phyloP scores from a whole-genome alignment of 371 early-diverging fungal species.

The Sporodiniella umbellata region DNA sequence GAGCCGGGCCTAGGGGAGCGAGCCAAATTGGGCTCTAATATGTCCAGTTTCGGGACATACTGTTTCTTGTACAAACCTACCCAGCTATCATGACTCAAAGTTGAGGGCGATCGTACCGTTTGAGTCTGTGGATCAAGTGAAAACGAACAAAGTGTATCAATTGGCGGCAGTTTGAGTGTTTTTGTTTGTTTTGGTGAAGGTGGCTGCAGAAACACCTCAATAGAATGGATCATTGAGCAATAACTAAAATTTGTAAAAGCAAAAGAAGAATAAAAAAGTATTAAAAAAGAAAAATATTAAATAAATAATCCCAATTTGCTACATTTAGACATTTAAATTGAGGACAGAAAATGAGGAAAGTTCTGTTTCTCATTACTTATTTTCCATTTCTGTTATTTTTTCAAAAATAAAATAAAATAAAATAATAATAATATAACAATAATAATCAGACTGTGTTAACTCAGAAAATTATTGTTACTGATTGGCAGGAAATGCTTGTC shows the following conservation, averaged over 20 bases:
- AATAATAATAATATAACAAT: too few relatives aligned
- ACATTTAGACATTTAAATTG: constrained; percentile 10
- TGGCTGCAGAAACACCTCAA: constrained; percentile 16
- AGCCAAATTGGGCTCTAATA: not conserved
- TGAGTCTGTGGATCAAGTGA: too few relatives aligned
- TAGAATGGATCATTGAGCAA: constrained; percentile 8
- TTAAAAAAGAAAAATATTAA: constrained; percentile 1
- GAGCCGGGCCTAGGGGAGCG: not conserved
- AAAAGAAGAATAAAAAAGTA: too few relatives aligned
- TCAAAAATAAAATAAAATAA: too few relatives aligned
- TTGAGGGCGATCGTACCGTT: too few relatives aligned
- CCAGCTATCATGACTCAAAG: too few relatives aligned
- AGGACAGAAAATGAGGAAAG: not conserved
- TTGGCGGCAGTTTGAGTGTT: constrained; percentile 9
- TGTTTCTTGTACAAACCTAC: too few relatives aligned
- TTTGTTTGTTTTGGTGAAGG: constrained; percentile 17
- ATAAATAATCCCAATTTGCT: constrained; percentile 10
- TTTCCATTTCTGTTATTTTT: constrained; percentile 6
- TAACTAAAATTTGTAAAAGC: not conserved
- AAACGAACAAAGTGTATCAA: constrained; percentile 9
- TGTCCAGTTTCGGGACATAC: constrained; percentile 12
- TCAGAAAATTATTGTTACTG: too few relatives aligned
- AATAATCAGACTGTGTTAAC: too few relatives aligned
- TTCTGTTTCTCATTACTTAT: constrained; percentile 5
- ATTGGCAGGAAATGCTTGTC: too few relatives aligned